Percentiles rank a stretch among this genome's conserved stretches.
Evolutionary conservation across 106 monocot species (phyloP).

Genomic region (Hemerocallis citrina): DNA sequence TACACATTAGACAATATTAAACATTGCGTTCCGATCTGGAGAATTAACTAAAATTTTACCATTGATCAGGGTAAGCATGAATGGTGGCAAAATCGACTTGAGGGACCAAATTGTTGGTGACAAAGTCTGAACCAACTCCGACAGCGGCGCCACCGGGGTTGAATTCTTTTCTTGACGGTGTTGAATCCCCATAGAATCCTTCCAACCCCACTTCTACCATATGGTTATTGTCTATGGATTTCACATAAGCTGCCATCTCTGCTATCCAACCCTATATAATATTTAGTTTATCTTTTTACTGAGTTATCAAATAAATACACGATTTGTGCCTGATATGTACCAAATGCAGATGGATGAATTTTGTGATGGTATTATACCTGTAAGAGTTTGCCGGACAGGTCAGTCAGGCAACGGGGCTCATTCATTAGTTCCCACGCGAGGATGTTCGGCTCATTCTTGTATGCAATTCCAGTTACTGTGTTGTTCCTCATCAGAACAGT

Average conservation of each 20-base stretch:
- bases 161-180: slow-evolving; percentile 4
- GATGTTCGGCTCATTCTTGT: not conserved
- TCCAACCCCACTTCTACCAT: slow-evolving; percentile 29
- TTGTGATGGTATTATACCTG: not conserved
- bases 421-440: slow-evolving; percentile 7
- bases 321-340: not conserved
- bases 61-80: slow-evolving; percentile 66
- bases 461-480: not conserved
- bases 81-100: slow-evolving; percentile 60
- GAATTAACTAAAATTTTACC: slow-evolving; percentile 27
- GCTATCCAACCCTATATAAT: slow-evolving; percentile 33
- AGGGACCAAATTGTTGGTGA: slow-evolving; percentile 37
- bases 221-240: slow-evolving; percentile 30
- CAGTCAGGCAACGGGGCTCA: not conserved
- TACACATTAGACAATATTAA: no score
- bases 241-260: slow-evolving; percentile 41
- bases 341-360: not conserved
- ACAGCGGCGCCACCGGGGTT: slow-evolving; percentile 11
- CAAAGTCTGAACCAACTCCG: slow-evolving; percentile 46
- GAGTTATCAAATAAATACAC: not conserved
- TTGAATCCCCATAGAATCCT: slow-evolving; percentile 39
- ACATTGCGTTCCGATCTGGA: no score
- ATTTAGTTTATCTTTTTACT: not conserved
- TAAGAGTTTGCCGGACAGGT: not conserved
- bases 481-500: not conserved